Percentiles rank a stretch among this genome's conserved stretches.
Evolutionary conservation across 257 asterid genomes (phyloP).

Genomic region (Ehretia macrophylla): DNA sequence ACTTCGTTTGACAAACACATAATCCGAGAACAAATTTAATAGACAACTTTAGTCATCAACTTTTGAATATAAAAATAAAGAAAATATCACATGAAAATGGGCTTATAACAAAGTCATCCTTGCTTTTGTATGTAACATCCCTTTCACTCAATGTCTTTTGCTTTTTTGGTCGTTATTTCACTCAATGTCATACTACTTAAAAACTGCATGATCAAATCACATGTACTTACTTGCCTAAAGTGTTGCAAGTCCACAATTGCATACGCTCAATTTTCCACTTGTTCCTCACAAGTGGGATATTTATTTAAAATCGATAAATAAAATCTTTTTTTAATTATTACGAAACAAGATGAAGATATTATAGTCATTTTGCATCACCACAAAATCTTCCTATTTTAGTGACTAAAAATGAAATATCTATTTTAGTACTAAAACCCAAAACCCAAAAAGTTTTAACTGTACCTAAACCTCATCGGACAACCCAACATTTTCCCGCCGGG

Average conservation of each 20-base stretch:
- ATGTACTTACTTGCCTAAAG: conserved; percentile 6
- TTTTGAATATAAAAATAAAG: background rate
- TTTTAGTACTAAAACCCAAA: conserved; percentile 37
- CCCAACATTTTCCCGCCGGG: conserved; percentile 21
- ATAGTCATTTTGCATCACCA: conserved; percentile 16
- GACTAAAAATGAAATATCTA: conserved; percentile 19
- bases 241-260: conserved; percentile 1
- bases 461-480: conserved; percentile 21
- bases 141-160: conserved; percentile 9
- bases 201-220: conserved; percentile 7
- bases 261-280: background rate
- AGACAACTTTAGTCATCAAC: too few species aligned
- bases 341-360: conserved; percentile 15
- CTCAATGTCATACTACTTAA: background rate
- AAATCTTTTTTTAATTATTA: background rate
- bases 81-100: background rate
- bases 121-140: conserved; percentile 13
- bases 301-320: background rate
- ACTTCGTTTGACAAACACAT: too few species aligned
- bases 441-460: conserved; percentile 29
- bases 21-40: too few species aligned
- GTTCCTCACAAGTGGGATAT: background rate
- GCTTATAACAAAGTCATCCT: background rate
- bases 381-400: conserved; percentile 24
- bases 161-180: too few species aligned